A percentile compares a stretch with the other conserved stretches of the same genome.
Evolutionary conservation across 352 stramenopile species (phyloP).

Genomic region (Pythium phragmiticola): DNA sequence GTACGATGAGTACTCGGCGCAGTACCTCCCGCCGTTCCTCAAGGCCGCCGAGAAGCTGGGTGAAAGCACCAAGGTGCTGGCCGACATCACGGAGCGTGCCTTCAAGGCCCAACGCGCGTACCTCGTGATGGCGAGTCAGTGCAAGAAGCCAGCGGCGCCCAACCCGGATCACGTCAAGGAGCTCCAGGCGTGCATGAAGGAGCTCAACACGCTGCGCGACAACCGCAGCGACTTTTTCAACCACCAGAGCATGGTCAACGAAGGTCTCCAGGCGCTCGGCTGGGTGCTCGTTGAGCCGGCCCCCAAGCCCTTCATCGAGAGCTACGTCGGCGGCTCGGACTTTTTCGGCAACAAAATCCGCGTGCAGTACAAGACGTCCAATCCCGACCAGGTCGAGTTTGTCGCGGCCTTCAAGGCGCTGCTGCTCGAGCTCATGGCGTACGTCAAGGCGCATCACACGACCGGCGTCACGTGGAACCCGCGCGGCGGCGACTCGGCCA

Average conservation of each 20-base stretch:
- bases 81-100: conserved; percentile 80
- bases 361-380: conserved; percentile 94
- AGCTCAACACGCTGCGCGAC: conserved; percentile 76
- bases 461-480: conserved; percentile 95
- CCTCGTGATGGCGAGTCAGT: conserved; percentile 90
- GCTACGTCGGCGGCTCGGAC: conserved; percentile 92
- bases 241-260: conserved; percentile 89
- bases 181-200: conserved; percentile 74
- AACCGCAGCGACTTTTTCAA: conserved; percentile 83
- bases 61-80: conserved; percentile 79
- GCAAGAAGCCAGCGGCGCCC: conserved; percentile 89
- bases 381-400: conserved; percentile 91
- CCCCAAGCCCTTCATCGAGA: conserved; percentile 94
- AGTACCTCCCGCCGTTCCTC: conserved; percentile 84
- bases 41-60: conserved; percentile 74
- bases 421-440: conserved; percentile 89
- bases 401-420: conserved; percentile 93
- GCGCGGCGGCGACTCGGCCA: conserved; percentile 53
- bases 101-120: conserved; percentile 91
- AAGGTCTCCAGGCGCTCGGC: conserved; percentile 80
- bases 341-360: conserved; percentile 98
- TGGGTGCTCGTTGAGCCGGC: conserved; percentile 82
- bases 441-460: conserved; percentile 95
- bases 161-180: conserved; percentile 74
- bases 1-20: conserved; percentile 90